Conservation (phyloP, 2,329 filamentous ascomycete species). For the Colletotrichum sp. region DNA sequence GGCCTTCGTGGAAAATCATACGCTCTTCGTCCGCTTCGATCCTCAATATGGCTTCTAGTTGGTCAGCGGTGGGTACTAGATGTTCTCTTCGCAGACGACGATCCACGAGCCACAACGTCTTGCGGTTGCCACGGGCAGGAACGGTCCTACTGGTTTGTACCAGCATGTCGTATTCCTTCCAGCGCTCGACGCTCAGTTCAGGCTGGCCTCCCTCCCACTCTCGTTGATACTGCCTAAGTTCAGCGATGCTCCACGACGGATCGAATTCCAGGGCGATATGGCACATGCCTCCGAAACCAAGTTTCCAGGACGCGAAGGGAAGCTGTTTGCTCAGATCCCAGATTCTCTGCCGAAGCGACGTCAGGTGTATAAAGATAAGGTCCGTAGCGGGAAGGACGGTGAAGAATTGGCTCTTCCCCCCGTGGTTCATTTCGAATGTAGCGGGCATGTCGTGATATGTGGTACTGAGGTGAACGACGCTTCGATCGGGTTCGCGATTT, state of each 20-base stretch:
- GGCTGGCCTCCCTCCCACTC: not conserved
- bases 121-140: not conserved
- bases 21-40: not conserved
- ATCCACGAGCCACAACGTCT: not conserved
- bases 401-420: not conserved
- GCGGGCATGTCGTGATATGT: not conserved
- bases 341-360: not conserved
- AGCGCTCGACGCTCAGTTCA: not conserved
- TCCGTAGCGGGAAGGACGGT: not conserved
- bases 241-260: not conserved
- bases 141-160: not conserved
- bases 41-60: not conserved
- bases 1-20: not conserved
- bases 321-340: not conserved
- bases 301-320: not conserved
- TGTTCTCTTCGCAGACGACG: not conserved
- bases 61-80: not conserved
- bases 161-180: not conserved
- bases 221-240: not conserved
- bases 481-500: not conserved
- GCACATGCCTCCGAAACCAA: not conserved
- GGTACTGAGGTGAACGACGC: not conserved
- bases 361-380: not conserved
- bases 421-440: not conserved
- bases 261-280: not conserved